phyloP scores from a whole-genome alignment of 139 green algal species.

The Coccomyxa sp. region DNA sequence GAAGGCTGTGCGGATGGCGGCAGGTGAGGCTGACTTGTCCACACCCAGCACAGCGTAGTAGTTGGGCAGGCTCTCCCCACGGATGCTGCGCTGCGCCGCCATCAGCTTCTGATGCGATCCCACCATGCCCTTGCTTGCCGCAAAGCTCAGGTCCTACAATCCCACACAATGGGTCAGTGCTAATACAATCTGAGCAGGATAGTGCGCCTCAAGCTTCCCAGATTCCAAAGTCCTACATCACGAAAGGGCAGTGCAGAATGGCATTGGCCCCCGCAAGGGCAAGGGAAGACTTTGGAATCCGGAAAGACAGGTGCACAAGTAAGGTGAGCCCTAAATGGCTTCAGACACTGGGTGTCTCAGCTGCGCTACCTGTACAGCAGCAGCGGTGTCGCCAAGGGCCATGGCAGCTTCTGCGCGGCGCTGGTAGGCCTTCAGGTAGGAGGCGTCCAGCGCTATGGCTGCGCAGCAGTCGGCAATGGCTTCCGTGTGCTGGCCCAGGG shows the following conservation, averaged over 20 bases:
- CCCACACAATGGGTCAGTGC: not conserved
- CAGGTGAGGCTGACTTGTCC: slow-evolving; percentile 1
- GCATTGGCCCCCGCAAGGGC: not conserved
- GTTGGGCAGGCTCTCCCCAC: slow-evolving; percentile 15
- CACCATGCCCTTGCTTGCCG: not conserved
- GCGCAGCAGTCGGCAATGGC: slow-evolving; percentile 53
- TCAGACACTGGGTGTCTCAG: not conserved
- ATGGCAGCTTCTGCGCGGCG: slow-evolving; percentile 47
- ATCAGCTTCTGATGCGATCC: slow-evolving; percentile 10
- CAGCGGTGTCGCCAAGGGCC: slow-evolving; percentile 39
- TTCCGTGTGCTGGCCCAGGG: slow-evolving; percentile 34
- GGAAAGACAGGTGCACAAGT: not conserved
- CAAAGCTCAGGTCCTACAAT: slow-evolving; percentile 11
- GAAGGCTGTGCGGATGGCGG: slow-evolving; percentile 42
- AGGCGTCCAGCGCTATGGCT: slow-evolving; percentile 30
- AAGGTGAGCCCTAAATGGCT: not conserved
- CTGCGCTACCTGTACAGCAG: slow-evolving; percentile 15
- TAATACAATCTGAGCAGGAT: not conserved
- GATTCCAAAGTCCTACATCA: not conserved
- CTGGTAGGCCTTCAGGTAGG: slow-evolving; percentile 42
- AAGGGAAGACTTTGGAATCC: not conserved
- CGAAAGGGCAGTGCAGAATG: not conserved
- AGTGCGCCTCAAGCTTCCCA: not conserved
- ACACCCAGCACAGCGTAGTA: slow-evolving; percentile 52
- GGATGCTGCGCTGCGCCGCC: slow-evolving; percentile 34